Conservation (phyloP, 129 eudicot species). For the Artemisia argyi region DNA sequence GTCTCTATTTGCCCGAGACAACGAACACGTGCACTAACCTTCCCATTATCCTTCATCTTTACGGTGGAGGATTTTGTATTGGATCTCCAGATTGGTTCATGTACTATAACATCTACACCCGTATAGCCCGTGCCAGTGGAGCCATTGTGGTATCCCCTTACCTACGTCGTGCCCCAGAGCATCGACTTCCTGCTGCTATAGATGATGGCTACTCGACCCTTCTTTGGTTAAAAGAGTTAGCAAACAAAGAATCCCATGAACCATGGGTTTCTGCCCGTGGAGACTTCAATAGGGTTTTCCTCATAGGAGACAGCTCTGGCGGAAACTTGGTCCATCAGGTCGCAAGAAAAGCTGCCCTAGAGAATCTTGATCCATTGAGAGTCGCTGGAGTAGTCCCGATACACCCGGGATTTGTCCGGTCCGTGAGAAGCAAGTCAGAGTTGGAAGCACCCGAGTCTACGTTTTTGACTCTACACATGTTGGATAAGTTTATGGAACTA, state of each 20-base stretch:
- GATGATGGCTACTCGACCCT: slow-evolving; percentile 56
- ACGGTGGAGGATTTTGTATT: slow-evolving; percentile 67
- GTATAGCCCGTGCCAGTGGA: slow-evolving; percentile 35
- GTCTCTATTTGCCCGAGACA: slow-evolving; percentile 48
- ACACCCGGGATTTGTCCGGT: slow-evolving; percentile 58
- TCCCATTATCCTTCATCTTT: slow-evolving; percentile 57
- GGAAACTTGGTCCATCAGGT: slow-evolving; percentile 61
- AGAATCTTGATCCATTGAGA: slow-evolving; percentile 33
- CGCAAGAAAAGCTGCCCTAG: slow-evolving; percentile 45
- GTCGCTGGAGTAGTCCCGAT: slow-evolving; percentile 56
- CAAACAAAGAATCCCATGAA: slow-evolving; percentile 27
- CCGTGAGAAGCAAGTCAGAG: slow-evolving; percentile 62
- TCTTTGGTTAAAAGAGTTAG: slow-evolving; percentile 48
- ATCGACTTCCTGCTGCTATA: slow-evolving; percentile 66
- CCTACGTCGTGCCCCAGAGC: slow-evolving; percentile 65
- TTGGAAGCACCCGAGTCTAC: slow-evolving; percentile 56
- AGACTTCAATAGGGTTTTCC: slow-evolving; percentile 52
- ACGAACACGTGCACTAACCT: slow-evolving; percentile 23
- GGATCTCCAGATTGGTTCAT: slow-evolving; percentile 52
- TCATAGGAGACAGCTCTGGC: slow-evolving; percentile 77
- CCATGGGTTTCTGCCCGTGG: slow-evolving; percentile 43
- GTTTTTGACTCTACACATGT: slow-evolving; percentile 58
- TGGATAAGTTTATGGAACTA: slow-evolving; percentile 49
- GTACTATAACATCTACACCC: slow-evolving; percentile 56
- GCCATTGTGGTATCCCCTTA: slow-evolving; percentile 51